Conservation (phyloP, 2,329 filamentous ascomycete species). For the Xylariaceae sp. region DNA sequence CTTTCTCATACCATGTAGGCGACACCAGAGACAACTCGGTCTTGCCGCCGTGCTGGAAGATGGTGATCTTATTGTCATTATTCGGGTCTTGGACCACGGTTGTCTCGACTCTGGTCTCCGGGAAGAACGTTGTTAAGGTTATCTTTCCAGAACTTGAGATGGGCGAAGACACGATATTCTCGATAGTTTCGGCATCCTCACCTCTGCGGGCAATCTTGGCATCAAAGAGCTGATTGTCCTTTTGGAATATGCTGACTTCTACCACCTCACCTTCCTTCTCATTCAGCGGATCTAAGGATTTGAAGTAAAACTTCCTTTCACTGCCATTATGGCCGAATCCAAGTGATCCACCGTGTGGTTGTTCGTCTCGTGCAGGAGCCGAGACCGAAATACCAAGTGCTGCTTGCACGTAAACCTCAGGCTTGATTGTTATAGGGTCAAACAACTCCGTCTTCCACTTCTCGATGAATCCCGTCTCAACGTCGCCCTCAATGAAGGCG, state of each 20-base stretch:
- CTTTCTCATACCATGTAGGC: conserved; percentile 86
- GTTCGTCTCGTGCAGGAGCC: conserved; percentile 46
- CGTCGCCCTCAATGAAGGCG: conserved; percentile 84
- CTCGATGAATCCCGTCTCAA: conserved; percentile 96
- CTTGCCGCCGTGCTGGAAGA: conserved; percentile 76
- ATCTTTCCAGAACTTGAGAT: conserved; percentile 36
- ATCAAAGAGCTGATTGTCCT: conserved; percentile 54
- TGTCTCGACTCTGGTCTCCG: conserved; percentile 78
- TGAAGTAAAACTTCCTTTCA: conserved; percentile 59
- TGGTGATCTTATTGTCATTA: conserved; percentile 66
- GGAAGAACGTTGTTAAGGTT: conserved; percentile 76
- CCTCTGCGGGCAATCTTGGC: conserved; percentile 53
- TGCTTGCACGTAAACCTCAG: conserved; percentile 85
- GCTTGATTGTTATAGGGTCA: conserved; percentile 61
- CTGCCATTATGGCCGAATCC: conserved; percentile 59
- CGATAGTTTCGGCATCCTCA: conserved; percentile 50
- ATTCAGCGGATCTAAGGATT: conserved; percentile 65
- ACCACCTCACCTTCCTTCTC: conserved; percentile 70
- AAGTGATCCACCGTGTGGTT: conserved; percentile 58
- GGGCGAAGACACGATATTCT: conserved; percentile 54
- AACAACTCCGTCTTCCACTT: conserved; percentile 87
- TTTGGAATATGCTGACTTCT: conserved; percentile 58
- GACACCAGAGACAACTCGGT: conserved; percentile 63
- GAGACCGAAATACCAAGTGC: conserved; percentile 75
- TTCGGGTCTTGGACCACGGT: conserved; percentile 70